Base-by-base conservation (phyloP, 495 filamentous ascomycete species). In the Hypoxylon intermedium region DNA sequence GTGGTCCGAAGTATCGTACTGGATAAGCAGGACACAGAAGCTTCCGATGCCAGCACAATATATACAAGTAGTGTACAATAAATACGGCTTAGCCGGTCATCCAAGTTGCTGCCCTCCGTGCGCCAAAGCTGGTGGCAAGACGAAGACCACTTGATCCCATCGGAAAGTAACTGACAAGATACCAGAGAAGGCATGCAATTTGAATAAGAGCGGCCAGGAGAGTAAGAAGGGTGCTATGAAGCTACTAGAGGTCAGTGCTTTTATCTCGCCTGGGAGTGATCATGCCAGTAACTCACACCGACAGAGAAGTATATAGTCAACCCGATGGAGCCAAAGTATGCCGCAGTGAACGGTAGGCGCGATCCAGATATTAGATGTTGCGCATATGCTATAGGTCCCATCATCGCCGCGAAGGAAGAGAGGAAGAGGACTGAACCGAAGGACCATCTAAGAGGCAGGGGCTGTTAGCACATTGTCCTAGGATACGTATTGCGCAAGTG, bases 81-180 rank as follows among this genome's bases (percentile, higher is more conserved):
- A 36, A 43, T 5, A 34, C 5, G 13, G 36, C 36, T 48, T 75
- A 96, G 49, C 88, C 87, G 45, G 84, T 87, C 85, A 98, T 89
- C 94, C 94, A 98, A 51, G 91, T 82, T 9, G 91, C 82, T 12
- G 95, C 89, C 65, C 91, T 81, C 72, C 87, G 87, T 13, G 87
- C 90, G 7, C 93, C 94, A 63, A 96, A 92, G 9, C 84, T 85
- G 34, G 91, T 89, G 67, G 91, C 92, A 63, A 96, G 88, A 61
- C 93, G 87, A 59, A 97, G 75, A 15, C 93, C 91, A 44, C 85
- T 91, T 44, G 89, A 90, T 19, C 94, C 94, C 92, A 97, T 96
- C 2, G 94, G 94, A 72, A 98, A 98, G 77, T 98, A 98, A 76
- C 89, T 94, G 74, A 98, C 88, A 7, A 96, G 80, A 75, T 98